A percentile compares a stretch with the other conserved stretches of the same genome.
Evolutionary conservation across 2,329 filamentous ascomycete genomes (phyloP).

Genomic region (Botrytis deweyae): DNA sequence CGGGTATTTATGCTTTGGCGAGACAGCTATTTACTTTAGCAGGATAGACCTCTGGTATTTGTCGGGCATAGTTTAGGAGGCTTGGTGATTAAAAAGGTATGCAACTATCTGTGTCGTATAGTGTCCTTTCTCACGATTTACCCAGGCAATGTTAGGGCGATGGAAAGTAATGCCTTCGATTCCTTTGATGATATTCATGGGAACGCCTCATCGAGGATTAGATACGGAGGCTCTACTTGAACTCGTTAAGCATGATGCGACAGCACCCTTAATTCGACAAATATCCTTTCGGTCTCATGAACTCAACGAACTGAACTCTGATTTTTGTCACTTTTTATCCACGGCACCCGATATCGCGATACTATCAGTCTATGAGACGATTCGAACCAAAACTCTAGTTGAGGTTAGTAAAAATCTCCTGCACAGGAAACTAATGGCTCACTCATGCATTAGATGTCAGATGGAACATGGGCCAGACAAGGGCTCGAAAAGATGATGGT

Average conservation of each 20-base stretch:
- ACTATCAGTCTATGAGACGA: constrained; percentile 30
- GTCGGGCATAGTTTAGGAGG: constrained; percentile 43
- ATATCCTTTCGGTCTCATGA: constrained; percentile 27
- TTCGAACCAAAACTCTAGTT: constrained; percentile 27
- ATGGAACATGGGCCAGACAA: constrained; percentile 22
- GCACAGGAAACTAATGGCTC: neutral
- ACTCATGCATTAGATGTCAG: constrained; percentile 1
- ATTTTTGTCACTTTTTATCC: constrained; percentile 25
- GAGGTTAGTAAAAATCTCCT: constrained; percentile 13
- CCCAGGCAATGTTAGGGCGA: constrained; percentile 18
- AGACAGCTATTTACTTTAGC: neutral
- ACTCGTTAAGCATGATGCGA: constrained; percentile 29
- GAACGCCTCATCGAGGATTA: constrained; percentile 33
- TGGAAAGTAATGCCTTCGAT: constrained; percentile 23
- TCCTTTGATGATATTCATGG: constrained; percentile 33
- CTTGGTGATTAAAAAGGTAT: constrained; percentile 41
- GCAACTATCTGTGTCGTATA: neutral
- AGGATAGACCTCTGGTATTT: constrained; percentile 34
- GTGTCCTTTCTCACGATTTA: neutral
- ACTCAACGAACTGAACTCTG: constrained; percentile 26
- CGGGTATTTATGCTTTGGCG: neutral
- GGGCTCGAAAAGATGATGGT: constrained; percentile 22
- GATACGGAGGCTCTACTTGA: constrained; percentile 29
- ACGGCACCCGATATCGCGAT: constrained; percentile 26
- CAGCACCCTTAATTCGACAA: constrained; percentile 28